Evolutionary conservation across 306 rosid genomes (phyloP).

Genomic region (Cajanus cajan): DNA sequence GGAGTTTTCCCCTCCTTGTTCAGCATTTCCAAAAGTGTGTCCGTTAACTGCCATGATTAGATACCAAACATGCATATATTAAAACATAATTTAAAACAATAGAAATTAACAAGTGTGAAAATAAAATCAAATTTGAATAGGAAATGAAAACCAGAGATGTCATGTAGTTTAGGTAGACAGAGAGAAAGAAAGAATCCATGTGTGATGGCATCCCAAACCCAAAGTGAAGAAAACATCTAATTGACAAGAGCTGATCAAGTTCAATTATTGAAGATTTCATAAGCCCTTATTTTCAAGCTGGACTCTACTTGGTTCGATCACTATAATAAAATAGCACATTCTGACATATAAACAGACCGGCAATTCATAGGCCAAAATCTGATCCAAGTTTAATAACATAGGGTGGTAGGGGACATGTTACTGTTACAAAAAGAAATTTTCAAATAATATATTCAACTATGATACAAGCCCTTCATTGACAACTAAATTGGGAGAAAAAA

Average conservation of each 20-base stretch:
- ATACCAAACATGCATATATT: conserved; percentile 18
- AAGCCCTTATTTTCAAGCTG: conserved; percentile 11
- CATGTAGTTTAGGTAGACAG: not conserved
- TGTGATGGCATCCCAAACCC: not conserved
- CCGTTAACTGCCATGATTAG: conserved; percentile 65
- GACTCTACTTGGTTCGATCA: not conserved
- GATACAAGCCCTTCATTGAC: not conserved
- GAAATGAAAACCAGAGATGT: not conserved
- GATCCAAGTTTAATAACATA: not conserved
- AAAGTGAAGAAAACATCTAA: not conserved
- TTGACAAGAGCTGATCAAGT: not conserved
- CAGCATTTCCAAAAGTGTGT: conserved; percentile 66
- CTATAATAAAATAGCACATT: not conserved
- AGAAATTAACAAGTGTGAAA: not conserved
- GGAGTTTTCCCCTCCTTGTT: conserved; percentile 64
- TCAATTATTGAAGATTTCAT: not conserved
- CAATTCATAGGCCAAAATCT: not conserved
- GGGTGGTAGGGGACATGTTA: not conserved
- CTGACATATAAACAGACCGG: not conserved
- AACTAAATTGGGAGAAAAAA: conserved; percentile 6
- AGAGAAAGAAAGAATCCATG: not conserved
- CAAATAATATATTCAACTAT: not conserved
- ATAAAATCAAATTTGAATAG: not conserved
- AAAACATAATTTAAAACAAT: conserved; percentile 11
- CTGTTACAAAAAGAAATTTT: not conserved